Conservation (phyloP, 208 protist genomes). For the Wallacemonas rigidus region DNA sequence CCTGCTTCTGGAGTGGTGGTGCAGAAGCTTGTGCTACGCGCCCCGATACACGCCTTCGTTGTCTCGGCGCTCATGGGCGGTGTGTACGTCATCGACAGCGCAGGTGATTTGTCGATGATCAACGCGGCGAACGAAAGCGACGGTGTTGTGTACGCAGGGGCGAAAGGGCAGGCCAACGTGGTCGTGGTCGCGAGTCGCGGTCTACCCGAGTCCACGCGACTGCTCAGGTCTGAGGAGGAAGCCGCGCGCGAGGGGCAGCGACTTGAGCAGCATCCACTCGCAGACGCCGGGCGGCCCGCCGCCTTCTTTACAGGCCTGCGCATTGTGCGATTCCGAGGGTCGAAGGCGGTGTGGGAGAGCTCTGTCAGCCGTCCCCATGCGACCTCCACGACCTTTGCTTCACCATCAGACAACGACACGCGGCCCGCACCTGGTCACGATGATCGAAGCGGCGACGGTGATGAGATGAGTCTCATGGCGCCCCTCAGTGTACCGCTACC, state of each 20-base stretch:
- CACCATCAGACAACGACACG: neutral
- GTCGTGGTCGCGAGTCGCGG: conserved; percentile 39
- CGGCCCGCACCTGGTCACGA: too few relatives aligned
- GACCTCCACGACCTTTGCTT: neutral
- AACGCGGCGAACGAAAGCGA: conserved; percentile 69
- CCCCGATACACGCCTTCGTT: conserved; percentile 53
- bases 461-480: neutral
- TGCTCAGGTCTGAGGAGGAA: conserved; percentile 22
- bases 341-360: conserved; percentile 1
- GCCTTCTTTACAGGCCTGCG: conserved; percentile 48
- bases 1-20: conserved; percentile 61
- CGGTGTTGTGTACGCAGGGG: conserved; percentile 8
- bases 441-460: too few relatives aligned
- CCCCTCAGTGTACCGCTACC: conserved; percentile 4
- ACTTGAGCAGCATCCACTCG: conserved; percentile 11
- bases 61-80: conserved; percentile 68
- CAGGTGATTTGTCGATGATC: conserved; percentile 65
- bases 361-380: too few relatives aligned
- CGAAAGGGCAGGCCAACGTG: neutral
- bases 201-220: conserved; percentile 32
- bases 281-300: conserved; percentile 33
- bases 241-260: conserved; percentile 1
- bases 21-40: conserved; percentile 45
- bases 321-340: conserved; percentile 31
- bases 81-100: conserved; percentile 65